Evolutionary conservation across 2,329 filamentous ascomycete species (phyloP), one percentile per base, ranked within the genome.

Genomic region (Neofusicoccum kwambonambiense): DNA sequence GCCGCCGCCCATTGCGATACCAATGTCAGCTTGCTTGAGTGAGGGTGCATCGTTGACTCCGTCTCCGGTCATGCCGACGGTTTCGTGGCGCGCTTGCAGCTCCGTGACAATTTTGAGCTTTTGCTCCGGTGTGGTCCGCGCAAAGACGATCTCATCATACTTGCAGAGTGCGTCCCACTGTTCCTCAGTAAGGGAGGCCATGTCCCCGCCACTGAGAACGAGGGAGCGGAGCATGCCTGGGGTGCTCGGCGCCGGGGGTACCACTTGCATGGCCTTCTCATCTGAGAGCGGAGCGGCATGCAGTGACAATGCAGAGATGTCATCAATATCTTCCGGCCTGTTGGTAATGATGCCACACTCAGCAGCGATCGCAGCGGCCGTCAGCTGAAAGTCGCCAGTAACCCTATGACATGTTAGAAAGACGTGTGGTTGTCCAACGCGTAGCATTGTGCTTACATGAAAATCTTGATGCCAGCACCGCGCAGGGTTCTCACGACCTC

Each of bases 31-130:
- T 63, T 81, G 82, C 68, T 84, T 86, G 17, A 88, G 78, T 1
- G 83, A 83, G 9, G 85, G 86, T 1, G 80, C 79, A 67, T 82
- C 80, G 64, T 82, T 82, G 65, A 82, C 80, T 64, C 80, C 80
- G 64, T 81, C 80, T n/a, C 80, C 80, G 4, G 80, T 82, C 80
- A 81, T 64, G 6, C 80, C 85, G 5, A 87, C 84, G 37, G 86
- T 84, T 47, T 86, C 80, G 4, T 84, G 81, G 8, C 85, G 80
- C 0, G 81, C 76, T 72, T 91, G 90, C 67, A 92, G 88, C 73
- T 91, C 89, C 35, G 86, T 85, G n/a, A 93, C 90, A 67, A 93
- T 93, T 39, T 89, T 87, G 6, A 93, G 84, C 73, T 93, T 93
- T 73, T 93, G 90, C 71, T 93, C 90, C 0, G 90, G 90, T 0